These are phyloP conservation scores for Pisolithus albus DNA, from an alignment of 768 basidiomycete species.

Conservation along the genomic window DNA sequence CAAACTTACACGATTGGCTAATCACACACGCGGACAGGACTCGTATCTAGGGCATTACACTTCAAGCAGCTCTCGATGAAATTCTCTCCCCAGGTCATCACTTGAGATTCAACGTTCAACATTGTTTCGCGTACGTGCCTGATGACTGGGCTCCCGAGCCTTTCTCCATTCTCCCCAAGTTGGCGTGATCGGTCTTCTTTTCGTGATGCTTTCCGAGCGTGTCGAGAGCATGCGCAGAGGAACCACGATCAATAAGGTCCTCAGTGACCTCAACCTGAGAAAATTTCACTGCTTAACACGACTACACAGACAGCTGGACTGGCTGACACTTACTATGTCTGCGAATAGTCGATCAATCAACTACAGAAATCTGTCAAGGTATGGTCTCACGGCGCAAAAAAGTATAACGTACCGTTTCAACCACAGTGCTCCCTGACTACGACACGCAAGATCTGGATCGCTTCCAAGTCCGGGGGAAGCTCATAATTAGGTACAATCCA, in stretches of 20 bases:
- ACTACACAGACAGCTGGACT: neutral
- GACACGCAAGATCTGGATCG: slow-evolving; percentile 54
- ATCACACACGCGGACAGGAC: too few relatives aligned
- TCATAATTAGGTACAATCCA: slow-evolving; percentile 61
- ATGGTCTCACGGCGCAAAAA: slow-evolving; percentile 20
- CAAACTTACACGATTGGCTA: too few relatives aligned
- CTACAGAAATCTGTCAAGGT: slow-evolving; percentile 29
- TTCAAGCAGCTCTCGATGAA: too few relatives aligned
- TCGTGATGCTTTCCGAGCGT: slow-evolving; percentile 28
- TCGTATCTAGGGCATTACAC: too few relatives aligned
- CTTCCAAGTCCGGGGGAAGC: slow-evolving; percentile 45
- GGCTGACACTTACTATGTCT: slow-evolving; percentile 52
- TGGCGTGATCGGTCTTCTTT: slow-evolving; percentile 21
- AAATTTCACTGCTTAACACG: slow-evolving; percentile 1
- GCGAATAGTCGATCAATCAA: slow-evolving; percentile 57
- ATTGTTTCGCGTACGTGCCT: slow-evolving; percentile 65
- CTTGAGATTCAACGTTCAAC: slow-evolving; percentile 30
- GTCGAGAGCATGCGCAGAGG: slow-evolving; percentile 47
- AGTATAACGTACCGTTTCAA: slow-evolving; percentile 37
- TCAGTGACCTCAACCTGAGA: slow-evolving; percentile 59
- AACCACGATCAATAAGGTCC: slow-evolving; percentile 40
- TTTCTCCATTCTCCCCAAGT: slow-evolving; percentile 39
- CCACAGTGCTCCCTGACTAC: slow-evolving; percentile 52
- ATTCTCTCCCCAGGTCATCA: slow-evolving; percentile 14
- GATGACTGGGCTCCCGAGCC: slow-evolving; percentile 41